Evolutionary conservation across 192 early-diverging fungal genomes (phyloP), one percentile per base, ranked within the genome.

Genomic region (Paraglomus brasilianum): DNA sequence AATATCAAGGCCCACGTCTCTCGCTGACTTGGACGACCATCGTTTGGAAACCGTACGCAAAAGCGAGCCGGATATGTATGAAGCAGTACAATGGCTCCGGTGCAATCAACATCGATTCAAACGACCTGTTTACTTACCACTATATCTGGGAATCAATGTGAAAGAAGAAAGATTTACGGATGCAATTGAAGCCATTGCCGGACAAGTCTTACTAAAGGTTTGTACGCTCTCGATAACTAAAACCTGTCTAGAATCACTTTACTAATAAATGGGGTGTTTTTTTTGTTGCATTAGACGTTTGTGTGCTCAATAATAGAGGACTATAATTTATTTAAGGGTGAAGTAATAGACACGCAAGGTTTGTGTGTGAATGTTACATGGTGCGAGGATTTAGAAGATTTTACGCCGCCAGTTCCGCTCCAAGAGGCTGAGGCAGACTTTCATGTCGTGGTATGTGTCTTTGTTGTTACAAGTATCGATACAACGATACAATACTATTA

Each of bases 291-390:
- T 58, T 77, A 94, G 83, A 90, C 81, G 6, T 95, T 94, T 76
- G 87, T 96, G 0, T 87, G 87, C 41, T 89, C 93, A 72, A 79
- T 84, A 22, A 74, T 87, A 57, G 82, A 81, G 39, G 95, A 98
- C 74, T 98, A 98, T 75, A 59, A 83, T 5, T 63, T 64, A 10
- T 80, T 97, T 38, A 87, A 86, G 5, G 67, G 77, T 8, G 82
- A 89, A 61, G 61, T 89, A n/a, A 80, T 87, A 58, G 91, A 95
- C 71, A 72, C 72, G 5, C 71, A 71, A 66, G 78, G 74, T 36
- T 75, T 90, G 49, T 83, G 89, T 42, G 76, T 91, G 3, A 87
- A 85, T 50, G 83, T 88, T 40, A 81, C 85, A 19, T 80, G 83
- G 49, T 82, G 76, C 30, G 66, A 60, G 39, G 41, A 71, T 15